Conservation (phyloP, 1,139 yeast genomes). For the Cylindricascospora bacillispora region DNA sequence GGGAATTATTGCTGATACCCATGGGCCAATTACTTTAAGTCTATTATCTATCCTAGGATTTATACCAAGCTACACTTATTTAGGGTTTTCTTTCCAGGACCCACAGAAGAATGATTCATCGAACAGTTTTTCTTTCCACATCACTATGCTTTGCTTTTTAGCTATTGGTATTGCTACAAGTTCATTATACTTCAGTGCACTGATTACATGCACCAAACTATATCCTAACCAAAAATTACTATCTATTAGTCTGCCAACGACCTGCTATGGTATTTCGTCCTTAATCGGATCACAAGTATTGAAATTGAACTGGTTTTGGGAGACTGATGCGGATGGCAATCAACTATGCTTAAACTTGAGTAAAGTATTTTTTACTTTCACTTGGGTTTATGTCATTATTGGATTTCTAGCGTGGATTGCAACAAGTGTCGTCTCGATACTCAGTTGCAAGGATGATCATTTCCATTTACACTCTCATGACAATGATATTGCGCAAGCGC, state of each 20-base stretch:
- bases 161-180: conserved; percentile 76
- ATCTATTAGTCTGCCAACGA: conserved; percentile 79
- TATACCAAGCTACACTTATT: conserved; percentile 58
- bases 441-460: conserved; percentile 9
- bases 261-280: conserved; percentile 75
- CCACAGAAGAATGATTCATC: conserved; percentile 1
- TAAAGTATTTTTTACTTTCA: conserved; percentile 46
- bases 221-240: conserved; percentile 65
- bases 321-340: conserved; percentile 12
- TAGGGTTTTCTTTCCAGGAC: conserved; percentile 27
- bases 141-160: conserved; percentile 28
- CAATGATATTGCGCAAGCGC: no score
- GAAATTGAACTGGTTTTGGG: conserved; percentile 31
- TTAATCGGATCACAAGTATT: conserved; percentile 38
- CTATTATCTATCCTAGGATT: conserved; percentile 50
- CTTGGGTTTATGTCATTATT: conserved; percentile 40
- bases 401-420: conserved; percentile 51
- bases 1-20: conserved; percentile 74
- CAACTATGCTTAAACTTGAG: conserved; percentile 41
- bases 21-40: conserved; percentile 70
- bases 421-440: conserved; percentile 47
- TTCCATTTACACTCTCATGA: conserved; percentile 7
- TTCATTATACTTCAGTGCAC: conserved; percentile 61
- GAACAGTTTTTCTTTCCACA: conserved; percentile 22
- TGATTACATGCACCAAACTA: conserved; percentile 74